Conservation (phyloP, 768 basidiomycete genomes). For the Amanita polypyramis region DNA sequence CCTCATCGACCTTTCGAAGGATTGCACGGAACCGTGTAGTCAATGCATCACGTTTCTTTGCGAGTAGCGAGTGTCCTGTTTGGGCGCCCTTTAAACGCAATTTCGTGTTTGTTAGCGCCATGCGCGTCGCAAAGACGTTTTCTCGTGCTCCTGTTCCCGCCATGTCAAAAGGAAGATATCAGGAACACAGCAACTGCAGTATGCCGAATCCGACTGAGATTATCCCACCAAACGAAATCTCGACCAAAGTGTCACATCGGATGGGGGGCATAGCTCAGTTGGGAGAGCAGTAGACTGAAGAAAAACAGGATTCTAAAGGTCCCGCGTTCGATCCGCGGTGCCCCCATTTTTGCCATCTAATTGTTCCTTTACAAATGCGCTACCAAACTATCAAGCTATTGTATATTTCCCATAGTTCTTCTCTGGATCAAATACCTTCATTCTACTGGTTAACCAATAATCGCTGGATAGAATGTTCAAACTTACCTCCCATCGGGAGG, state of each 20-base stretch:
- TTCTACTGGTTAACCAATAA: background rate
- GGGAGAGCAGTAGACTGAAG: conserved; percentile 73
- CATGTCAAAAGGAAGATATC: conserved; percentile 35
- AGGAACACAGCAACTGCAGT: no score
- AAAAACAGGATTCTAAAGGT: conserved; percentile 43
- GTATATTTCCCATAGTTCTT: conserved; percentile 92
- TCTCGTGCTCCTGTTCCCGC: conserved; percentile 86
- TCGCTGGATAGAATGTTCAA: background rate
- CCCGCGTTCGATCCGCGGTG: conserved; percentile 74
- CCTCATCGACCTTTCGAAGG: conserved; percentile 95
- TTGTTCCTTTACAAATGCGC: background rate
- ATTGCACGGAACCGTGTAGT: conserved; percentile 93
- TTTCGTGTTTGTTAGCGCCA: conserved; percentile 93
- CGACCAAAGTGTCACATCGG: no score
- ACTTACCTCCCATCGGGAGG: conserved; percentile 89
- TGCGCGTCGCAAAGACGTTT: conserved; percentile 93
- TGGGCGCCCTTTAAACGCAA: conserved; percentile 84
- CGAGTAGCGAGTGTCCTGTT: conserved; percentile 89
- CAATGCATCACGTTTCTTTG: conserved; percentile 96
- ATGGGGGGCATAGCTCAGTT: conserved; percentile 68
- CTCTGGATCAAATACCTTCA: conserved; percentile 84
- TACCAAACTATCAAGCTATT: conserved; percentile 30
- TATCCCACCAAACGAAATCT: no score
- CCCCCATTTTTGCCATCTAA: conserved; percentile 33
- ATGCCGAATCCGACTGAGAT: no score